Base-by-base conservation (phyloP, 176 grass and related monocot genomes). In the Oryza meyeriana region DNA sequence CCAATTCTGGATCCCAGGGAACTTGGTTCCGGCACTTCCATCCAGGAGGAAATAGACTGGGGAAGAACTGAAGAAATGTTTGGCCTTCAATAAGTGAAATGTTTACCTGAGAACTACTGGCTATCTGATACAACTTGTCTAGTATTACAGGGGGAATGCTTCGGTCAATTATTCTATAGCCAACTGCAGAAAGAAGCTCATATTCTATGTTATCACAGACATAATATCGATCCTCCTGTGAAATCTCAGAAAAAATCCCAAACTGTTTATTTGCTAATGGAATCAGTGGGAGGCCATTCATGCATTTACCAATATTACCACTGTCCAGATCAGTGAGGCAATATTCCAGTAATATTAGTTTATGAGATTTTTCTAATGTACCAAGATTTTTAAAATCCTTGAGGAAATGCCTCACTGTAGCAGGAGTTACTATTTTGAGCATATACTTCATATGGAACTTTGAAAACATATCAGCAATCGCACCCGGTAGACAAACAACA, bases 241-340 rank as follows among this genome's bases (percentile, higher is more conserved):
- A 88, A 69, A 82, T 66, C 20, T 75, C 82, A 78, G 88, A 91
- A 84, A 98, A 91, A 31, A 87, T 81, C 52, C 95, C 92, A 79
- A 91, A 93, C 61, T 89, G 86, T 47, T 75, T 84, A 89, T 94
- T 94, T 93, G 90, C 95, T 70, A 98, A 80, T 66, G 95, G 95
- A 79, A 98, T 80, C 78, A 98, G 81, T 74, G 90, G 81, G 64
- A 98, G 88, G 36, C 90, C 92, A 74, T 62, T 93, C 94, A 85
- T 87, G 84, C 77, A 75, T 86, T 94, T 89, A 57, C 85, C 88
- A 48, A 93, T 78, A 89, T 89, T 84, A 78, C 69, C 52, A 71
- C 50, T 86, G 41, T 91, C 81, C 85, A 94, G 79, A 88, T 94
- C 90, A 79, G 39, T 82, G 34, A 98, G 84, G 66, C 90, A 98